A percentile compares a stretch with the other conserved stretches of the same genome.
These are phyloP conservation scores for Neurospora hispaniola DNA, from an alignment of 495 filamentous ascomycete species.

Conservation along the genomic window DNA sequence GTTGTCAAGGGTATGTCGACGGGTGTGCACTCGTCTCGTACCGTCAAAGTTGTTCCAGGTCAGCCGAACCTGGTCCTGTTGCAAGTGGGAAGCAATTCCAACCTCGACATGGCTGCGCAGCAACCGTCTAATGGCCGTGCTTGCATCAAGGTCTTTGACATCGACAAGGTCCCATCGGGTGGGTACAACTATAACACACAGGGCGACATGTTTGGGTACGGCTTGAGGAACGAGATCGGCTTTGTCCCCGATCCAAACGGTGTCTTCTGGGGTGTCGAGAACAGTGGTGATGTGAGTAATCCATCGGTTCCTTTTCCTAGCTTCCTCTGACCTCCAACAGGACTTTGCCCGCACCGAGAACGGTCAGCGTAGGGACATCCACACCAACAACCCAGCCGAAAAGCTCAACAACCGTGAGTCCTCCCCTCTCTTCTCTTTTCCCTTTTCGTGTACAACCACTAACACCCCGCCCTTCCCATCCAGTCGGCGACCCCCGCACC, in stretches of 20 bases:
- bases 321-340: constrained; percentile 22
- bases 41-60: constrained; percentile 46
- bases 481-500: constrained; percentile 28
- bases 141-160: constrained; percentile 53
- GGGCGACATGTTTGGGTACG: constrained; percentile 52
- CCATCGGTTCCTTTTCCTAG: constrained; percentile 16
- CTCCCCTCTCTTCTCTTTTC: background rate
- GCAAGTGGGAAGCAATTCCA: constrained; percentile 48
- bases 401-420: constrained; percentile 57
- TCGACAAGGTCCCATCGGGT: constrained; percentile 29
- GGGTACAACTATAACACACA: constrained; percentile 40
- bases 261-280: constrained; percentile 58
- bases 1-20: constrained; percentile 47
- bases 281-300: constrained; percentile 50
- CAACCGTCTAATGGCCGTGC: constrained; percentile 41
- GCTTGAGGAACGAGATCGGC: constrained; percentile 59
- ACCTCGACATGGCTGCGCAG: constrained; percentile 44
- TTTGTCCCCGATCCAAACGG: constrained; percentile 49
- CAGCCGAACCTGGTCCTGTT: constrained; percentile 41
- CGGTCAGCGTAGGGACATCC: constrained; percentile 44
- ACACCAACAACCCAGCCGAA: constrained; percentile 58
- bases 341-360: constrained; percentile 25
- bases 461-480: no score
- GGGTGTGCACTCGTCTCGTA: constrained; percentile 50
- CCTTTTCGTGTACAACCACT: background rate